Evolutionary conservation across 208 protist species (phyloP).

Genomic region (Leishmania tropica): DNA sequence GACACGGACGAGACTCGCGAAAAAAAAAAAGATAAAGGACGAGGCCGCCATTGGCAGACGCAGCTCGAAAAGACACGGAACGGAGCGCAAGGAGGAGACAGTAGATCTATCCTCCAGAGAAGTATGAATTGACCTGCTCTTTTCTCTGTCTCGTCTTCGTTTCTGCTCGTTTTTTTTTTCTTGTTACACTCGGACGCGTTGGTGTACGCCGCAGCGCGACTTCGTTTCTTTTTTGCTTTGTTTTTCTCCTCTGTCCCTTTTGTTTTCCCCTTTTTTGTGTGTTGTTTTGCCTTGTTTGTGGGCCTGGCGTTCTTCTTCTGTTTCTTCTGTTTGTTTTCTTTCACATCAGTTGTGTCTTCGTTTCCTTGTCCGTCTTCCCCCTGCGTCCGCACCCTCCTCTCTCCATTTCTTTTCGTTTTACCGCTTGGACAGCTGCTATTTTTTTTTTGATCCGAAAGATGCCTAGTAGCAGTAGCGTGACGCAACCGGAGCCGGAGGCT

Average conservation of each 20-base stretch:
- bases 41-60: not conserved
- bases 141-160: not conserved
- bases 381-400: too few species aligned
- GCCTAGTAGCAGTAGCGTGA: not conserved
- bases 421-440: not conserved
- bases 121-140: not conserved
- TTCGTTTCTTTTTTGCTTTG: not conserved
- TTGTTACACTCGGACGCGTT: not conserved
- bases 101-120: not conserved
- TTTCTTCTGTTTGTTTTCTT: not conserved
- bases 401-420: not conserved
- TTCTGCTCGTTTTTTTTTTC: not conserved
- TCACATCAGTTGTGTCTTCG: not conserved
- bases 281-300: not conserved
- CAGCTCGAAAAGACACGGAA: not conserved
- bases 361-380: too few species aligned
- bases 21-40: not conserved
- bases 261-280: not conserved
- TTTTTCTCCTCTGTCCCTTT: too few species aligned
- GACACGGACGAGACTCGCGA: too few species aligned
- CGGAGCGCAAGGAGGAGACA: too few species aligned
- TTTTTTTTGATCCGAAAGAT: not conserved
- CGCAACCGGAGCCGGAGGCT: not conserved
- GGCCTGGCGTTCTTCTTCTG: not conserved
- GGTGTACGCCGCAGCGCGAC: too few species aligned